A percentile compares a stretch with the other conserved stretches of the same genome.
These are phyloP conservation scores for Monilinia fructicola DNA, from an alignment of 2,329 filamentous ascomycete genomes.

Conservation along the genomic window DNA sequence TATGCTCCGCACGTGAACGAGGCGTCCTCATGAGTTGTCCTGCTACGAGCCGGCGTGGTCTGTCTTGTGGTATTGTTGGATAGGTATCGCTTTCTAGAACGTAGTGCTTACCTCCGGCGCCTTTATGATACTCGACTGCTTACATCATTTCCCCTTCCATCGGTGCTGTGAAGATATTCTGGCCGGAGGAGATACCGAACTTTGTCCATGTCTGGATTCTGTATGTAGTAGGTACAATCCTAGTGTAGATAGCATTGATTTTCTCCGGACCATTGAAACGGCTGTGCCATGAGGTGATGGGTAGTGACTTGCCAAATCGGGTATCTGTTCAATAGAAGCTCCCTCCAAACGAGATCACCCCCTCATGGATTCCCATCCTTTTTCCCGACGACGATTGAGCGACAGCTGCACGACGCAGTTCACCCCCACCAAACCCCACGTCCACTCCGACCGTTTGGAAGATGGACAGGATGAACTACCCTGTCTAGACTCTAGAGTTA, in stretches of 20 bases:
- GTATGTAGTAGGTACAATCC: too few relatives aligned
- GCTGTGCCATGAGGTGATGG: not conserved
- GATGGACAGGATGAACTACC: slow-evolving; percentile 1
- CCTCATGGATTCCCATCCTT: slow-evolving; percentile 7
- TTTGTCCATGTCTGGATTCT: not conserved
- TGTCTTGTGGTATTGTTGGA: not conserved
- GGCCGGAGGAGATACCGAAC: not conserved
- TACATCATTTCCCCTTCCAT: not conserved
- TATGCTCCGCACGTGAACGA: slow-evolving; percentile 1
- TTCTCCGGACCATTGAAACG: not conserved
- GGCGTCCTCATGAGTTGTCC: not conserved
- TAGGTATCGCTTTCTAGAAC: not conserved
- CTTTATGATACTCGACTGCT: not conserved
- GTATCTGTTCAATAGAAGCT: not conserved
- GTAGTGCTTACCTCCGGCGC: not conserved
- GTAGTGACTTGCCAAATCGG: not conserved
- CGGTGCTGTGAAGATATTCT: not conserved
- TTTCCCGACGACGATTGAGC: not conserved
- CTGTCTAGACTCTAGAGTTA: slow-evolving; percentile 10
- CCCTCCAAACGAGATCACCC: not conserved
- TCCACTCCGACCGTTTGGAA: not conserved
- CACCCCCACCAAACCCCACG: slow-evolving; percentile 17
- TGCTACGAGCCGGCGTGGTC: not conserved
- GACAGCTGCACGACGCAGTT: slow-evolving; percentile 8
- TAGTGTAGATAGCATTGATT: not conserved